A percentile compares a stretch with the other conserved stretches of the same genome.
Evolutionary conservation across 371 early-diverging fungal genomes (phyloP).

Genomic region (Lichtheimia corymbifera): DNA sequence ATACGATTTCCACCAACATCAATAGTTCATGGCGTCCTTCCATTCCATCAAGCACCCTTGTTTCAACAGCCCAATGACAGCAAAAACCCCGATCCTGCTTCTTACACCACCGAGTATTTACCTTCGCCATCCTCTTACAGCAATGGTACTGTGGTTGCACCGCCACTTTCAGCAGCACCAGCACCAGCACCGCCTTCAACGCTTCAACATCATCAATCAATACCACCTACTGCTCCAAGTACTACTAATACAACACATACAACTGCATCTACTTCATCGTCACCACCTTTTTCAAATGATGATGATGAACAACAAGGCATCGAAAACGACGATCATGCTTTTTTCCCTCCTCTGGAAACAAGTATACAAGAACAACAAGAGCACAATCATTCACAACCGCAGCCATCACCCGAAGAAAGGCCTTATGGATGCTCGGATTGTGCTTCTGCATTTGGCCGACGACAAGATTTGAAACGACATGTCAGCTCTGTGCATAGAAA

Average conservation of each 20-base stretch:
- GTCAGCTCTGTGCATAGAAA: background rate
- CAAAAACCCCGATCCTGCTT: background rate
- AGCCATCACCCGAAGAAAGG: background rate
- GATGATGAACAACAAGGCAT: background rate
- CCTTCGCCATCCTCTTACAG: constrained; percentile 1
- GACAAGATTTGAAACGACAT: constrained; percentile 1
- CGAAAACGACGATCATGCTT: background rate
- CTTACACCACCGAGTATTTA: background rate
- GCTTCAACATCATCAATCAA: background rate
- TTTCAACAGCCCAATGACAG: background rate
- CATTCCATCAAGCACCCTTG: constrained; percentile 1
- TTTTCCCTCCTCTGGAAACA: too few species aligned
- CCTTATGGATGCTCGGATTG: background rate
- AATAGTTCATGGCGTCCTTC: background rate
- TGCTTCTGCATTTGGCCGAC: background rate
- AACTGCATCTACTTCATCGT: background rate
- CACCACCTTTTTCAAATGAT: background rate
- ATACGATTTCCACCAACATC: too few species aligned
- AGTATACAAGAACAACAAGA: background rate
- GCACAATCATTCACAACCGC: background rate
- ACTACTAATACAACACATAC: background rate
- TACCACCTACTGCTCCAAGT: background rate
- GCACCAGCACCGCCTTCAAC: background rate
- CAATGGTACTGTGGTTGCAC: background rate
- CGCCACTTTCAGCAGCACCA: background rate